A percentile compares a stretch with the other conserved stretches of the same genome.
Evolutionary conservation across 2,329 filamentous ascomycete genomes (phyloP).

Genomic region (Fusarium torulosum): DNA sequence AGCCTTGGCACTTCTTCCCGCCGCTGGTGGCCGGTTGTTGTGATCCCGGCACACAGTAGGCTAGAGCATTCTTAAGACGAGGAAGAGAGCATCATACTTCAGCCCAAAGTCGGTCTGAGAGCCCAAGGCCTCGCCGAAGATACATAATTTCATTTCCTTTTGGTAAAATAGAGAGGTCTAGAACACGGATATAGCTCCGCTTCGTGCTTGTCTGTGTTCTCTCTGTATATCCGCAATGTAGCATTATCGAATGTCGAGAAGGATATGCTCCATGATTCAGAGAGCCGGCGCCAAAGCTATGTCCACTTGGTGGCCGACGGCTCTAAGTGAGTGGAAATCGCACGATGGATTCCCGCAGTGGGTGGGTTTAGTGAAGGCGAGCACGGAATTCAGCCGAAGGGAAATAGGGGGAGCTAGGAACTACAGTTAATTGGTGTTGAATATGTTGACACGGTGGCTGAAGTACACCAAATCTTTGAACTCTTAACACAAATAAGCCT

Average conservation of each 20-base stretch:
- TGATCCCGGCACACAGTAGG: neutral
- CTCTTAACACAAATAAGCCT: neutral
- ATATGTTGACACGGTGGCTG: neutral
- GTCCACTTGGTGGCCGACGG: slow-evolving; percentile 40
- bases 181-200: slow-evolving; percentile 3
- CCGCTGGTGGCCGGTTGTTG: neutral
- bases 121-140: neutral
- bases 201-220: neutral
- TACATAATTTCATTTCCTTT: neutral
- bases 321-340: slow-evolving; percentile 24
- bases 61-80: slow-evolving; percentile 5
- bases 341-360: slow-evolving; percentile 36
- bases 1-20: neutral
- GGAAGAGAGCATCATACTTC: neutral
- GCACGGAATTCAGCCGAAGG: slow-evolving; percentile 36
- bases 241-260: slow-evolving; percentile 1
- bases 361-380: slow-evolving; percentile 18
- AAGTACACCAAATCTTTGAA: neutral
- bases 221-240: slow-evolving; percentile 5
- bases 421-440: neutral
- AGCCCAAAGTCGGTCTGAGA: neutral
- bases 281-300: slow-evolving; percentile 32
- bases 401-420: slow-evolving; percentile 24
- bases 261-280: slow-evolving; percentile 15
- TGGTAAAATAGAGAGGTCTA: neutral